phyloP scores from a whole-genome alignment of 2,329 filamentous ascomycete genomes.

The Tolypocladium ophioglossoides region DNA sequence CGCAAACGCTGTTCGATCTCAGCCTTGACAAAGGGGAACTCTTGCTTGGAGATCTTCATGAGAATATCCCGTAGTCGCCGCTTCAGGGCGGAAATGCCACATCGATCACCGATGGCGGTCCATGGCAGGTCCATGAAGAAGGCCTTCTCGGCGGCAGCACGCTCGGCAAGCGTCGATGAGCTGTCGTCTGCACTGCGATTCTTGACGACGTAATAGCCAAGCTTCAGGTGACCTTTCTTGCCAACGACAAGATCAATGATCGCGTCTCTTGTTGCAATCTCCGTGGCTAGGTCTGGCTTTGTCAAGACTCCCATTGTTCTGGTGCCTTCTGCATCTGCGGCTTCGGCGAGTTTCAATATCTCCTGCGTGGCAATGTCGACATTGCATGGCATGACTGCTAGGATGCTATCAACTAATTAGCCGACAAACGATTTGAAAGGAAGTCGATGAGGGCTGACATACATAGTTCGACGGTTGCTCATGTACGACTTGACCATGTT shows the following conservation, averaged over 20 bases:
- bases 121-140: conserved; percentile 29
- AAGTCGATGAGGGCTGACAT: conserved; percentile 17
- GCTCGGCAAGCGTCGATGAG: conserved; percentile 17
- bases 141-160: conserved; percentile 19
- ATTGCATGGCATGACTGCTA: conserved; percentile 32
- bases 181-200: conserved; percentile 35
- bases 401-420: conserved; percentile 17
- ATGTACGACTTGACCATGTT: conserved; percentile 39
- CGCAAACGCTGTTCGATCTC: conserved; percentile 15
- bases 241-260: conserved; percentile 31
- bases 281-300: conserved; percentile 45
- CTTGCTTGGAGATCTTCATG: conserved; percentile 26
- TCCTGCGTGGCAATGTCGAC: conserved; percentile 30
- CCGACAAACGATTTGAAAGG: not conserved
- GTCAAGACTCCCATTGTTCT: conserved; percentile 42
- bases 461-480: conserved; percentile 32
- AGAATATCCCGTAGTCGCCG: conserved; percentile 24
- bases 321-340: conserved; percentile 26
- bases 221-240: conserved; percentile 26
- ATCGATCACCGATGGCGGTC: conserved; percentile 15
- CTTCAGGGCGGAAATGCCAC: conserved; percentile 26
- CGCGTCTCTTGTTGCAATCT: conserved; percentile 24
- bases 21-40: conserved; percentile 23
- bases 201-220: conserved; percentile 39
- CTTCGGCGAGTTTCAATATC: conserved; percentile 24